Conservation (phyloP, 176 grass and related monocot genomes). For the Poa pratensis region DNA sequence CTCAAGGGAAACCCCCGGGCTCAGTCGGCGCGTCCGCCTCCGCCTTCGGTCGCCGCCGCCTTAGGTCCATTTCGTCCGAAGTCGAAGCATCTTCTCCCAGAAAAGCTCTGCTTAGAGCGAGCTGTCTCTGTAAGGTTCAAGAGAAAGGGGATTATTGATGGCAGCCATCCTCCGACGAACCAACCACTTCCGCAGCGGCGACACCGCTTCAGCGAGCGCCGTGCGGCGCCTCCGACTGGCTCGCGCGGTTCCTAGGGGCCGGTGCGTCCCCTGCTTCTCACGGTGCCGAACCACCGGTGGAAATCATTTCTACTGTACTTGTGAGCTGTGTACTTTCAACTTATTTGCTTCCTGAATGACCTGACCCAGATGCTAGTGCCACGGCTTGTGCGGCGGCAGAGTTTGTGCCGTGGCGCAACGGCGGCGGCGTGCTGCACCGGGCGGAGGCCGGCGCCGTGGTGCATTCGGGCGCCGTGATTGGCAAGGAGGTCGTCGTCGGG, state of each 20-base stretch:
- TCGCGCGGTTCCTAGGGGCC: not conserved
- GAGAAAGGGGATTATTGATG: not conserved
- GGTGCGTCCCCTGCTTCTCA: not conserved
- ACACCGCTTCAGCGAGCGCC: not conserved
- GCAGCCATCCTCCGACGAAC: slow-evolving; percentile 20
- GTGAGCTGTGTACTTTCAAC: too few species aligned
- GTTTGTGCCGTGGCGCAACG: slow-evolving; percentile 61
- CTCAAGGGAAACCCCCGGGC: too few species aligned
- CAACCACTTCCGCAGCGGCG: not conserved
- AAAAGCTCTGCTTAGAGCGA: not conserved
- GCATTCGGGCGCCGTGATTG: slow-evolving; percentile 60
- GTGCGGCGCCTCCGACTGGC: not conserved
- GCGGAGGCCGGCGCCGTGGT: slow-evolving; percentile 57
- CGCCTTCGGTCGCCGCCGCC: too few species aligned
- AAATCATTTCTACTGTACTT: not conserved
- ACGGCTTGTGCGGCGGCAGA: too few species aligned
- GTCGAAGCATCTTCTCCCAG: too few species aligned
- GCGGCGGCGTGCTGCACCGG: slow-evolving; percentile 56
- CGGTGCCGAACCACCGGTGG: not conserved
- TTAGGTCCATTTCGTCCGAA: too few species aligned
- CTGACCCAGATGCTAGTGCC: slow-evolving; percentile 9
- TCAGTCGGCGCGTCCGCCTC: too few species aligned
- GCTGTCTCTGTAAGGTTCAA: too few species aligned
- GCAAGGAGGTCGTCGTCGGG: slow-evolving; percentile 59
- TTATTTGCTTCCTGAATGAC: too few species aligned